Evolutionary conservation across 495 filamentous ascomycete genomes (phyloP), one percentile per base, ranked within the genome.

Genomic region (Endocarpon pusillum): DNA sequence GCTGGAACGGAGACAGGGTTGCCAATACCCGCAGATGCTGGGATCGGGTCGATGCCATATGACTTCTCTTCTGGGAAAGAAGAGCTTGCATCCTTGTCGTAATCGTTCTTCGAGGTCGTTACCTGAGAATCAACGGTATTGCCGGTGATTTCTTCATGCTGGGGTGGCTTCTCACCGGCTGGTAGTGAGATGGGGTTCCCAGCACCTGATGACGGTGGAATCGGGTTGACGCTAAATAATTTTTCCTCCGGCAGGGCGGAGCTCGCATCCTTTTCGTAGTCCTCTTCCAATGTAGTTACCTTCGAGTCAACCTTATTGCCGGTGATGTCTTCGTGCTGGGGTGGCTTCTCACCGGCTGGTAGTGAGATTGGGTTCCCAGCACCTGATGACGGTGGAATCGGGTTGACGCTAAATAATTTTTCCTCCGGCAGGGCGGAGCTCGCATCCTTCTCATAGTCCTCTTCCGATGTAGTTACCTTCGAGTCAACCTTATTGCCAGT

Each of bases 1-100:
- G 83, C 75, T 14, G 59, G 63, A 23, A 92, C 64, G 43, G 69
- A 61, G 49, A 94, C 69, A 2, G 86, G 87, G 44, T 94, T 94
- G 26, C 81, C 69, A 28, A 67, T 64, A 32, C 79, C 81, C 19
- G 61, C 68, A 17, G 83, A 74, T 23, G 87, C 84, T 6, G 86
- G 86, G 25, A 85, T 59, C 2, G 78, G 77, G 15, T 42, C 39
- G 41, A 87, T n/a, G n/a, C n/a, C n/a, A n/a, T n/a, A n/a, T n/a
- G n/a, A n/a, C n/a, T n/a, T n/a, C n/a, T n/a, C n/a, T n/a, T n/a
- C n/a, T n/a, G n/a, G n/a, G n/a, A n/a, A n/a, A 35, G 66, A 54
- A 29, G 68, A 50, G 47, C 75, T 79, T 46, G 70, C 54, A 23
- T 58, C 72, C 44, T 74, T 74, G 47, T 93, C 75, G 50, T 94